These are phyloP conservation scores for Rhodamnia rubescens DNA, from an alignment of 345 rosid genomes.

Conservation along the genomic window DNA sequence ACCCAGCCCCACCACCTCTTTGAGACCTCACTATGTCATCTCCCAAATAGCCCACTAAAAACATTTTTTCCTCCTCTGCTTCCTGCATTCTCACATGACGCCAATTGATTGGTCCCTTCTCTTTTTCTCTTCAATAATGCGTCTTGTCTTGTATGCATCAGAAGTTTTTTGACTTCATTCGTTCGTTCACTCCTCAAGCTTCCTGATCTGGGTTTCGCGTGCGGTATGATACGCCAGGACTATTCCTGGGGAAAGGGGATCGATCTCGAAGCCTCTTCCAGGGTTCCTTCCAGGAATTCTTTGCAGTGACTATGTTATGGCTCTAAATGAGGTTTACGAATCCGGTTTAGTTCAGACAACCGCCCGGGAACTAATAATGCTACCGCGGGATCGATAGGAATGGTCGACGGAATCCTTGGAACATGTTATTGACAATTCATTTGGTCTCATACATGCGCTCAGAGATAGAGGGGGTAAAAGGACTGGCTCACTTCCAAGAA, in stretches of 20 bases:
- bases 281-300: not conserved
- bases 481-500: not conserved
- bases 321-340: not conserved
- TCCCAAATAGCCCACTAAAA: not conserved
- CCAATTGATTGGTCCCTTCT: not conserved
- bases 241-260: not conserved
- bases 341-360: not conserved
- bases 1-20: not conserved
- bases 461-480: not conserved
- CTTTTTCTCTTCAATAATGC: not conserved
- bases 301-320: not conserved
- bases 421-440: not conserved
- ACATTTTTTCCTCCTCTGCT: not conserved
- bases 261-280: not conserved
- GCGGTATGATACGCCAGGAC: not conserved
- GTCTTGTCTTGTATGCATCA: not conserved
- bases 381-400: not conserved
- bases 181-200: not conserved
- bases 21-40: not conserved
- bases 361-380: not conserved
- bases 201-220: not conserved
- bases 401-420: not conserved
- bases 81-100: not conserved
- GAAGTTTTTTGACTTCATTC: not conserved
- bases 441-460: not conserved